A percentile compares a stretch with the other conserved stretches of the same genome.
These are phyloP conservation scores for Blastocystis sp. DNA, from an alignment of 352 stramenopile genomes.

Conservation along the genomic window DNA sequence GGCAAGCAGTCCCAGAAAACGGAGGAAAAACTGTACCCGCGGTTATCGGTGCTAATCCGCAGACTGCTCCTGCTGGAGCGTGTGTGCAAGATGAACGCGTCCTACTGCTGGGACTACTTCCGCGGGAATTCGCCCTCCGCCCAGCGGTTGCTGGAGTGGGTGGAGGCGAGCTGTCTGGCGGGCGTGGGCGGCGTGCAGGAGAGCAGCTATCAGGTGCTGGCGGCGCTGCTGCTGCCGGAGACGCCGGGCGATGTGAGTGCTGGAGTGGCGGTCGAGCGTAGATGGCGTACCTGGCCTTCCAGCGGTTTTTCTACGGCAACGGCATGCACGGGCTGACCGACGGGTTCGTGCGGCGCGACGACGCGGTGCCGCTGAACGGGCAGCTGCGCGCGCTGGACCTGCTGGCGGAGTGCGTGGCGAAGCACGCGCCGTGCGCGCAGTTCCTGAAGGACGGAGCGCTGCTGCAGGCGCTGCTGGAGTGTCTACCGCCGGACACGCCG, in stretches of 20 bases:
- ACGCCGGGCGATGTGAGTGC: not conserved
- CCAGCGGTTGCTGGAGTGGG: not conserved
- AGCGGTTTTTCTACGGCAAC: not conserved
- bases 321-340: not conserved
- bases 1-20: not conserved
- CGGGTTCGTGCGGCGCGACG: not conserved
- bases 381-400: constrained; percentile 3
- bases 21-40: constrained; percentile 38
- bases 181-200: constrained; percentile 40
- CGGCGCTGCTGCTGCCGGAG: constrained; percentile 2
- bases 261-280: not conserved
- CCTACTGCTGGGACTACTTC: constrained; percentile 24
- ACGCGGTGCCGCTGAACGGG: not conserved
- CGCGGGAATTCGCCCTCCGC: not conserved
- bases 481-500: not conserved
- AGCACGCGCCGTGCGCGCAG: not conserved
- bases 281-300: not conserved
- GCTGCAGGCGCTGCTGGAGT: not conserved
- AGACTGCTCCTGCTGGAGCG: constrained; percentile 44
- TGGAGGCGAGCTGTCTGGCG: not conserved
- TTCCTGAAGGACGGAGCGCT: not conserved
- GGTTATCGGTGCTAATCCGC: not conserved
- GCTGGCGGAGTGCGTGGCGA: not conserved
- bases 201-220: constrained; percentile 36
- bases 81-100: constrained; percentile 9